These are phyloP conservation scores for Populus hybrid DNA, from an alignment of 441 rosid genomes.

Conservation along the genomic window DNA sequence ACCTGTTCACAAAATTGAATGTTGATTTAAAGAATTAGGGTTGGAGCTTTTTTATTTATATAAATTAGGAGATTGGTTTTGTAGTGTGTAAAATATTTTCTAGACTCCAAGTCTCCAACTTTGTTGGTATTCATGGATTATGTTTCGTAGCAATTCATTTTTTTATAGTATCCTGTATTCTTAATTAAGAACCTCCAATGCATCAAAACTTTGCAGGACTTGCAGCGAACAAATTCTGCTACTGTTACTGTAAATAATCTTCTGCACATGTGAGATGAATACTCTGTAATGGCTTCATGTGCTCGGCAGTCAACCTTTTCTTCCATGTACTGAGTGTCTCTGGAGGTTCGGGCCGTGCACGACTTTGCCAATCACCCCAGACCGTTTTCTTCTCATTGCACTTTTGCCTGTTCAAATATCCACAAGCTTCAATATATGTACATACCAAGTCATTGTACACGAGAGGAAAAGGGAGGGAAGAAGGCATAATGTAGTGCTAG, in stretches of 20 bases:
- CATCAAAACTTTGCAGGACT: conserved; percentile 44
- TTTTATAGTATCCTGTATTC: background rate
- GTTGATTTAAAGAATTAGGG: background rate
- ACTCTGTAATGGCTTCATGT: background rate
- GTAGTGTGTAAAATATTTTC: no score
- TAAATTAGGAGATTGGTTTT: background rate
- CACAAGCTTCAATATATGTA: conserved; percentile 41
- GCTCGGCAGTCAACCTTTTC: conserved; percentile 12
- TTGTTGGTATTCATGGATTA: background rate
- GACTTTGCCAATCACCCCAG: conserved; percentile 18
- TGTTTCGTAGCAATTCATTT: background rate
- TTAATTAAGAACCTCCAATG: conserved; percentile 3
- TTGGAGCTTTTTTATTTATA: no score
- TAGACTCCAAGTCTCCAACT: background rate
- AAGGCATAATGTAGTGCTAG: conserved; percentile 16
- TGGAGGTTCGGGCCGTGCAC: conserved; percentile 21
- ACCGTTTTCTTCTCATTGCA: conserved; percentile 16
- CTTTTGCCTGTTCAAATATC: conserved; percentile 21
- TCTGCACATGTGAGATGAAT: conserved; percentile 72
- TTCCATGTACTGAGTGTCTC: conserved; percentile 15
- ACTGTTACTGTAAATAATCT: conserved; percentile 93
- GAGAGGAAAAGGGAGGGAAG: conserved; percentile 21
- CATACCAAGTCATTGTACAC: conserved; percentile 24
- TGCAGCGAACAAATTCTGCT: conserved; percentile 91
- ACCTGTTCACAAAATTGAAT: background rate